Conservation (phyloP, 108 stramenopile species). For the Parietichytrium sp. region DNA sequence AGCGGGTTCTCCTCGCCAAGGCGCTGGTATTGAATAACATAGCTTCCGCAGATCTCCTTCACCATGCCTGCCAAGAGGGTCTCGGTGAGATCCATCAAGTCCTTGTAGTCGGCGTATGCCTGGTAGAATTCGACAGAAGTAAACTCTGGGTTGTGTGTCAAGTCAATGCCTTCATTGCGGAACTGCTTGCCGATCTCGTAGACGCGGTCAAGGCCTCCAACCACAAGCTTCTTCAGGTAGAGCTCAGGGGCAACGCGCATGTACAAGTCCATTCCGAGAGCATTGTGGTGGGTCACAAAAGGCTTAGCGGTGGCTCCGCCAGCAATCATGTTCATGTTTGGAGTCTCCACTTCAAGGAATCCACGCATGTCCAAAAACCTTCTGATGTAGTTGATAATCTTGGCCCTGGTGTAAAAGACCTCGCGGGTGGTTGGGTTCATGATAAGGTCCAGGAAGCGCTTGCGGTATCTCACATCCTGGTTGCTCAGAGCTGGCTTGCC, state of each 20-base stretch:
- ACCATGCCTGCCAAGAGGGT: constrained; percentile 92
- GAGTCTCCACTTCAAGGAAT: constrained; percentile 98
- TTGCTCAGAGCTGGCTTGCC: constrained; percentile 80
- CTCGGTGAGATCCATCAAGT: constrained; percentile 97
- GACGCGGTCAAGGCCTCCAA: constrained; percentile 97
- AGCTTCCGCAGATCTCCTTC: constrained; percentile 84
- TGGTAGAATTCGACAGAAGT: constrained; percentile 97
- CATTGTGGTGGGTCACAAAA: constrained; percentile 97
- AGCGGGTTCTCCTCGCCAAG: constrained; percentile 56
- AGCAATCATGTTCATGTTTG: constrained; percentile 99
- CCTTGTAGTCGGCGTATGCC: constrained; percentile 99
- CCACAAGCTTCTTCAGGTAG: constrained; percentile 93
- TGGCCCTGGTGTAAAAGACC: constrained; percentile 79
- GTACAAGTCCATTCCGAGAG: constrained; percentile 87
- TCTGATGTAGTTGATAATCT: constrained; percentile 87
- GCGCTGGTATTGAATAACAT: constrained; percentile 92
- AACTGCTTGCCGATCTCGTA: constrained; percentile 99
- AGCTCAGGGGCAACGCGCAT: constrained; percentile 83
- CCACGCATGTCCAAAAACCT: constrained; percentile 86
- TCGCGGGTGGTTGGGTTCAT: constrained; percentile 82
- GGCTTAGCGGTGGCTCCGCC: constrained; percentile 97
- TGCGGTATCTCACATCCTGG: constrained; percentile 93
- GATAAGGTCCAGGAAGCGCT: constrained; percentile 96
- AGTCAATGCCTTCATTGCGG: constrained; percentile 98
- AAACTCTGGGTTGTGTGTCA: constrained; percentile 99